Conservation (phyloP, 2,329 filamentous ascomycete genomes). For the Talaromyces sp. region DNA sequence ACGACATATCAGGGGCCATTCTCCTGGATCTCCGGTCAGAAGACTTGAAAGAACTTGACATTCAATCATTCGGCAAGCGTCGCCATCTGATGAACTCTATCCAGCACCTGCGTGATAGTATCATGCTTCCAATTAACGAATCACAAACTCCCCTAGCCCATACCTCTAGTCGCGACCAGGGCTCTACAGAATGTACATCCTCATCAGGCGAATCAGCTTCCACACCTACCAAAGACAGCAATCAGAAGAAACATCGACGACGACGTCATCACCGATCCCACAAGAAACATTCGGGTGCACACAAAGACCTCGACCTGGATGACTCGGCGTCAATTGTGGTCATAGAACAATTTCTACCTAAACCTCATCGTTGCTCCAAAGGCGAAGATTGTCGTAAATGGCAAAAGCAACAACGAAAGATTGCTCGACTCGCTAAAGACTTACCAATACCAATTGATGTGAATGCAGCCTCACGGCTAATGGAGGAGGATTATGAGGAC, state of each 20-base stretch:
- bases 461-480: conserved; percentile 62
- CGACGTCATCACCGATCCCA: conserved; percentile 25
- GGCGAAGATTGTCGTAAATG: conserved; percentile 81
- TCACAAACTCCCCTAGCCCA: no score
- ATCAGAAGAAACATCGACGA: conserved; percentile 18
- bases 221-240: background rate
- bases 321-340: conserved; percentile 88
- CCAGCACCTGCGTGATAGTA: conserved; percentile 43
- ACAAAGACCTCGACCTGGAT: conserved; percentile 46
- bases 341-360: conserved; percentile 83
- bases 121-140: background rate
- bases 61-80: conserved; percentile 59
- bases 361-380: conserved; percentile 77
- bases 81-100: conserved; percentile 58
- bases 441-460: conserved; percentile 61
- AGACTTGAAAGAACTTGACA: conserved; percentile 61
- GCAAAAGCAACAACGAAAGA: conserved; percentile 70
- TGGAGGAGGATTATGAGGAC: conserved; percentile 50
- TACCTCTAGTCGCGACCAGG: no score
- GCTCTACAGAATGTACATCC: background rate
- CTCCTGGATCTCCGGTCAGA: conserved; percentile 88
- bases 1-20: conserved; percentile 87
- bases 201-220: conserved; percentile 2
- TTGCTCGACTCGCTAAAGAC: conserved; percentile 69
- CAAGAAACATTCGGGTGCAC: conserved; percentile 30